Evolutionary conservation across 306 rosid species (phyloP).

Genomic region (Pueraria montana): DNA sequence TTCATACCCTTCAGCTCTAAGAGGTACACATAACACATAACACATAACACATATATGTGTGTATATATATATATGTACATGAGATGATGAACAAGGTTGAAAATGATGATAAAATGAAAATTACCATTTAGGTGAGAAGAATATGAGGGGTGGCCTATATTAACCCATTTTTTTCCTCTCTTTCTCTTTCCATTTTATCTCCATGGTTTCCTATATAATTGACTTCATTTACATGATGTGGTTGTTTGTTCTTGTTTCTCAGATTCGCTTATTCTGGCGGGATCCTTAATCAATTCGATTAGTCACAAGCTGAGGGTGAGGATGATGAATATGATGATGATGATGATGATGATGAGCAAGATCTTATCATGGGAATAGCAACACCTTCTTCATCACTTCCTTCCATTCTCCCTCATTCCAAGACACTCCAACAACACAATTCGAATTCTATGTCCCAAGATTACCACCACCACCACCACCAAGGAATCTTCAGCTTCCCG

Average conservation of each 20-base stretch:
- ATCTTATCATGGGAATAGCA: slow-evolving; percentile 75
- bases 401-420: slow-evolving; percentile 51
- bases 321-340: slow-evolving; percentile 21
- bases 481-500: slow-evolving; percentile 77
- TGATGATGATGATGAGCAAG: slow-evolving; percentile 44
- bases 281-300: slow-evolving; percentile 46
- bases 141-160: slow-evolving; percentile 35
- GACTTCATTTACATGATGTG: not conserved
- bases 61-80: not conserved
- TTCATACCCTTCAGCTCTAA: slow-evolving; percentile 75
- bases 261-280: slow-evolving; percentile 40
- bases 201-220: slow-evolving; percentile 8
- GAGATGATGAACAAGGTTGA: slow-evolving; percentile 58
- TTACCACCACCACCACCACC: slow-evolving; percentile 73
- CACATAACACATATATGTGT: not conserved
- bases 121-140: slow-evolving; percentile 43
- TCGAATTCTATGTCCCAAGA: slow-evolving; percentile 95
- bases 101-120: slow-evolving; percentile 61
- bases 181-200: slow-evolving; percentile 32
- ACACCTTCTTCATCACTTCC: slow-evolving; percentile 55
- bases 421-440: slow-evolving; percentile 36
- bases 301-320: not conserved
- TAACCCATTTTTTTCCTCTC: not conserved
- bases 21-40: slow-evolving; percentile 58
- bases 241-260: slow-evolving; percentile 45